Conservation (phyloP, 1,284 basidiomycete genomes). For the Cutaneotrichosporon mucoides region DNA sequence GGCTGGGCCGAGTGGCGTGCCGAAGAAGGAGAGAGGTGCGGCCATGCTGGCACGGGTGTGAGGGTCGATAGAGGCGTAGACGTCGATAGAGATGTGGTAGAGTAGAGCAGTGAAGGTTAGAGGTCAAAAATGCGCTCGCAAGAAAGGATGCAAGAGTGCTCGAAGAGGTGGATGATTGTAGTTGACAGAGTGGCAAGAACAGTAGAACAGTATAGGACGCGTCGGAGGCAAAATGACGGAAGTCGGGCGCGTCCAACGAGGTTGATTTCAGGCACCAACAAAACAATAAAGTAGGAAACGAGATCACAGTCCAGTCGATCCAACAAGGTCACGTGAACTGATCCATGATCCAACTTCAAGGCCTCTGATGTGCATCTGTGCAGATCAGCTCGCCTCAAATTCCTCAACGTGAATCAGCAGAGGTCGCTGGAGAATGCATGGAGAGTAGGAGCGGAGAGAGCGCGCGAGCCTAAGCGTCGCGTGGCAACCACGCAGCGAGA, state of each 20-base stretch:
- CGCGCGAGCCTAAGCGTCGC: no score
- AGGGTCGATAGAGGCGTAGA: background rate
- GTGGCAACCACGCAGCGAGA: no score
- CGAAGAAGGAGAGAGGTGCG: slow-evolving; percentile 12
- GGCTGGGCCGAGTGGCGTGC: slow-evolving; percentile 7
- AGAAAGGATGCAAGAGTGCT: no score
- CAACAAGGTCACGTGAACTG: background rate
- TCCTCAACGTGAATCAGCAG: background rate
- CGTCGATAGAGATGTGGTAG: background rate
- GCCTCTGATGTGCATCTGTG: background rate
- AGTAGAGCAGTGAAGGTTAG: background rate
- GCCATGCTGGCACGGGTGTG: background rate
- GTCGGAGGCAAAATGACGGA: background rate
- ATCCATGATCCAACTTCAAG: background rate
- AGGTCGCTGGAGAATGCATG: no score
- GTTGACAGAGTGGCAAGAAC: no score
- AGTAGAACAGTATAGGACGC: no score
- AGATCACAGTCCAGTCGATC: background rate
- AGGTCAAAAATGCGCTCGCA: background rate
- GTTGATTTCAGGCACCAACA: background rate
- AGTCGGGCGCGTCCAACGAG: background rate
- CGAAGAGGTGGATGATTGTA: no score
- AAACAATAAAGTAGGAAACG: background rate
- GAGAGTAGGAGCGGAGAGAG: no score
- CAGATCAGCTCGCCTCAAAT: background rate